phyloP scores from a whole-genome alignment of 2,329 filamentous ascomycete species.

The Aspergillus sp. region DNA sequence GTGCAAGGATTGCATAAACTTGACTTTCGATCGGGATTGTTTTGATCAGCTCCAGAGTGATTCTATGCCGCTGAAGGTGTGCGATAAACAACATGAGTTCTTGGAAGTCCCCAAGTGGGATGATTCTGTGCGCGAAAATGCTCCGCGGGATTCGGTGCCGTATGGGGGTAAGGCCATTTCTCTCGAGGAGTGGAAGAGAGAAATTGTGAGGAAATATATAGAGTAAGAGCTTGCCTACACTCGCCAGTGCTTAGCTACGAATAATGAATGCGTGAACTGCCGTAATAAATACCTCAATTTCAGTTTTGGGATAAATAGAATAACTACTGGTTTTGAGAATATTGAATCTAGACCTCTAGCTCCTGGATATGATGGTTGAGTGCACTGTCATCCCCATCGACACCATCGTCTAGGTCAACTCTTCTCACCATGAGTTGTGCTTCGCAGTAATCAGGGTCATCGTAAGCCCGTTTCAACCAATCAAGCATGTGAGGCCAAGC shows the following conservation, averaged over 20 bases:
- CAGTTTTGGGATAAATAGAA: too few species aligned
- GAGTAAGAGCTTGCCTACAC: constrained; percentile 11
- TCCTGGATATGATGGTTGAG: neutral
- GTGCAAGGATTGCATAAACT: constrained; percentile 30
- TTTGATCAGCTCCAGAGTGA: constrained; percentile 18
- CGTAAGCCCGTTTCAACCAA: constrained; percentile 62
- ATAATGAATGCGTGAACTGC: too few species aligned
- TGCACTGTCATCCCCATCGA: neutral
- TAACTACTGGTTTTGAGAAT: too few species aligned
- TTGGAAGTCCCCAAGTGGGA: constrained; percentile 26
- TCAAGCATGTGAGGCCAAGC: constrained; percentile 56
- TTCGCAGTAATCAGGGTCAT: constrained; percentile 43
- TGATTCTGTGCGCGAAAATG: constrained; percentile 12
- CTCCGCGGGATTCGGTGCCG: constrained; percentile 22
- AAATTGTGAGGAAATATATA: constrained; percentile 20
- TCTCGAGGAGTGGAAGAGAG: constrained; percentile 23
- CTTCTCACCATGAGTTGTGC: constrained; percentile 30
- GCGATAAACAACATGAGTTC: constrained; percentile 24
- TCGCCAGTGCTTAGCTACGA: neutral
- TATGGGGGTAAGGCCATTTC: constrained; percentile 21
- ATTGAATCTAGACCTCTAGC: too few species aligned
- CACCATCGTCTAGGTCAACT: neutral
- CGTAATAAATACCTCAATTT: too few species aligned
- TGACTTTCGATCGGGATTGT: constrained; percentile 24
- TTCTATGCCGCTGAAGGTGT: constrained; percentile 27